A percentile compares a stretch with the other conserved stretches of the same genome.
phyloP scores from a whole-genome alignment of 768 basidiomycete genomes.

The Suillus brevipes region DNA sequence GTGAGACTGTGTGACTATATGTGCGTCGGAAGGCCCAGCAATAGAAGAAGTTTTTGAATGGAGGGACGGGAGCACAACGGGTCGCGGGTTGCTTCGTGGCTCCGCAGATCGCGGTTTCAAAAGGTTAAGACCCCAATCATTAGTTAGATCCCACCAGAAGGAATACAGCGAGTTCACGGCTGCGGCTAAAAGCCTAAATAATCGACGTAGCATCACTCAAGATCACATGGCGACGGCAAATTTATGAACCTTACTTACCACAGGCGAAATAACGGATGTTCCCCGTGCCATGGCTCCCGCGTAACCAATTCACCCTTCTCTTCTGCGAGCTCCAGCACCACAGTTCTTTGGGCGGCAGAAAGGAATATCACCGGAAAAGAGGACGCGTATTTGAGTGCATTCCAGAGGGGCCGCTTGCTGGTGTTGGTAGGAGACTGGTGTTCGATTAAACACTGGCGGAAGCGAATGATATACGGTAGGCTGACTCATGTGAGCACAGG shows the following conservation, averaged over 20 bases:
- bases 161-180: slow-evolving; percentile 90
- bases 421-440: slow-evolving; percentile 63
- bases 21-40: slow-evolving; percentile 17
- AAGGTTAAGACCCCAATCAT: slow-evolving; percentile 93
- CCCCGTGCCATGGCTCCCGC: slow-evolving; percentile 65
- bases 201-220: slow-evolving; percentile 11
- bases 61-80: slow-evolving; percentile 46
- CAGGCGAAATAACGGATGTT: slow-evolving; percentile 76
- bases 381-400: slow-evolving; percentile 94
- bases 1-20: slow-evolving; percentile 14
- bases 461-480: slow-evolving; percentile 85
- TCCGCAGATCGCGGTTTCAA: slow-evolving; percentile 43
- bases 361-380: slow-evolving; percentile 96
- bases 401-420: slow-evolving; percentile 75
- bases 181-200: slow-evolving; percentile 75
- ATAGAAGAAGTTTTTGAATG: slow-evolving; percentile 36
- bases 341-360: slow-evolving; percentile 83
- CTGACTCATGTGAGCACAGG: slow-evolving; percentile 34
- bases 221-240: slow-evolving; percentile 2
- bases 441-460: slow-evolving; percentile 93
- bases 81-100: slow-evolving; percentile 37
- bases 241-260: slow-evolving; percentile 65
- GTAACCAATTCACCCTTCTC: slow-evolving; percentile 45
- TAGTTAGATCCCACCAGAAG: slow-evolving; percentile 99
- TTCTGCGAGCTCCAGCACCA: slow-evolving; percentile 57